Conservation (phyloP, 2,329 filamentous ascomycete genomes). For the Colletotrichum theobromicola region DNA sequence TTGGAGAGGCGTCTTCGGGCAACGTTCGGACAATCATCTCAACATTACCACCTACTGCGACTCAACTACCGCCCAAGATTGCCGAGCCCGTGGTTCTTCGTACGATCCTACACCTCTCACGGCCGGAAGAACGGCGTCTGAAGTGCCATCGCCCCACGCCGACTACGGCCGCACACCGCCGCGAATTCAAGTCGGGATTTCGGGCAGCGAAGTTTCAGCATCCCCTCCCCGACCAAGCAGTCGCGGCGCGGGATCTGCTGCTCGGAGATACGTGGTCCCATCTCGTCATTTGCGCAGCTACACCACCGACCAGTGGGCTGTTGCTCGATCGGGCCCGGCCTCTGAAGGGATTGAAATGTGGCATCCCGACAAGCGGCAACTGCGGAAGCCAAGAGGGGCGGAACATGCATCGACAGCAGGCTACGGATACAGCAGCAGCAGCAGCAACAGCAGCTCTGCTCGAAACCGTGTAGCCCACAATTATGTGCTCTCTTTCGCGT, state of each 20-base stretch:
- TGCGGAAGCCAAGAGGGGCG: background rate
- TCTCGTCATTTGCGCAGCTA: background rate
- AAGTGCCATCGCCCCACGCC: background rate
- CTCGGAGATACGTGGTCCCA: background rate
- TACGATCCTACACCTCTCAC: background rate
- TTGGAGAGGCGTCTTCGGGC: background rate
- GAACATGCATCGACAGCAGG: background rate
- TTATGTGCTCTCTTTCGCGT: background rate
- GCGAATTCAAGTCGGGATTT: background rate
- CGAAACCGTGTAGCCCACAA: background rate
- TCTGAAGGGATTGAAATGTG: background rate
- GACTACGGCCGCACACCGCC: background rate
- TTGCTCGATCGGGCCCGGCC: background rate
- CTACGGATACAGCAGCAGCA: too few relatives aligned
- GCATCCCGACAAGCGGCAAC: background rate
- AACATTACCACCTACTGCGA: background rate
- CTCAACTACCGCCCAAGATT: background rate
- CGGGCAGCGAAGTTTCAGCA: background rate
- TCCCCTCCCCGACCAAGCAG: background rate
- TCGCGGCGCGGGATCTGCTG: background rate
- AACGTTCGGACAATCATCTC: background rate
- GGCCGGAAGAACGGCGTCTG: background rate
- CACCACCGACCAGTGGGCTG: background rate
- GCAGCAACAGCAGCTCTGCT: background rate
- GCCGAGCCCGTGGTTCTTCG: background rate